Base-by-base conservation (phyloP, 352 stramenopile species). In the Globisporangium iwayamae region DNA sequence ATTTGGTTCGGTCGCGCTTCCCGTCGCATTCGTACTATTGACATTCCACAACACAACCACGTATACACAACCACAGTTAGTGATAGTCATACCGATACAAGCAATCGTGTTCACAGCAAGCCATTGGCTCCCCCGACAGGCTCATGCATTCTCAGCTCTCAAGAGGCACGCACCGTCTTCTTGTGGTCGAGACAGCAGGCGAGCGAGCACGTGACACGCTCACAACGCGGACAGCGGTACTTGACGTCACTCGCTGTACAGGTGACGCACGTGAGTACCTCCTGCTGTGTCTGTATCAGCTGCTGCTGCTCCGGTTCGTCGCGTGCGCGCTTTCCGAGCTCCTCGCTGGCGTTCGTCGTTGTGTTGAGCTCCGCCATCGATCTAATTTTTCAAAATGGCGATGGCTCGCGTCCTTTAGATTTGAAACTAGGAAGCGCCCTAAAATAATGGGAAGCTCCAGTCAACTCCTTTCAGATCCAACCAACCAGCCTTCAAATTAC, bases 1-100 rank as follows among this genome's bases (percentile, higher is more conserved):
- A 95, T 74, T 95, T 91, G 61, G 86, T 93, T 30, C 84, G 86
- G 50, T 95, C 84, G 32, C 86, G 81, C 68, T 93, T 93, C 51
- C 86, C 86, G 57, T 90, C 78, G 71, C 86, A 95, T 20, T 80
- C 71, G 57, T 83, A 89, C 86, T 94, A 55, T 53, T 25, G n/a
- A 6, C 18, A 61, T 38, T 20, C 30, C 30, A 50, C 4, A 63
- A 46, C 13, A 46, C 14, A 46, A 4, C 39, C 14, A 4, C 13
- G 67, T 18, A 4, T 67, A 59, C 25, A 53, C 9, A 57, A 57
- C 3, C 20, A 30, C 1, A 11, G 38, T 64, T 20, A 64, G 51
- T 1, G 25, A 11, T 2, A 46, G 1, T 13, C 10, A 46, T 36
- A 11, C 25, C 9, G 11, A 41, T 14, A 41, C 36, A 41, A 41